A percentile compares a stretch with the other conserved stretches of the same genome.
These are phyloP conservation scores for Fusarium sp. DNA, from an alignment of 2,329 filamentous ascomycete species.

Conservation along the genomic window DNA sequence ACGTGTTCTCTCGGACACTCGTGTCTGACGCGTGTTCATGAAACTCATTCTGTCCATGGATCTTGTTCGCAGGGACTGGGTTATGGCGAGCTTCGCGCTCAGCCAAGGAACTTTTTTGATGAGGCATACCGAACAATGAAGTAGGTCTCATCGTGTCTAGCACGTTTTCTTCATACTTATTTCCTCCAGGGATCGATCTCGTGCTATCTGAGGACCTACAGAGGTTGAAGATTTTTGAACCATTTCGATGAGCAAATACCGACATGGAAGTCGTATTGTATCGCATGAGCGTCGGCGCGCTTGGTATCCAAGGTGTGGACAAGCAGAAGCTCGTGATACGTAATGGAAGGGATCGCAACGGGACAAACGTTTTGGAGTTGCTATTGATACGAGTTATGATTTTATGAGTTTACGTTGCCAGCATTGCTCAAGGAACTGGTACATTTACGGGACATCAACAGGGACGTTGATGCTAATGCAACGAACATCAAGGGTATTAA, in stretches of 20 bases:
- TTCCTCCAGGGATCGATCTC: background rate
- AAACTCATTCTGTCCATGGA: background rate
- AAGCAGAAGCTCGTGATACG: background rate
- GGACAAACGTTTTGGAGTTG: background rate
- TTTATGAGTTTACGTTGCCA: background rate
- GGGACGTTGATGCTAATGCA: background rate
- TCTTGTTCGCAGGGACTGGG: no score
- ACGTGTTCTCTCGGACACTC: no score
- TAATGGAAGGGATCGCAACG: background rate
- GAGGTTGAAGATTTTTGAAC: background rate
- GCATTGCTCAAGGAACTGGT: background rate
- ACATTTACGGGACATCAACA: background rate
- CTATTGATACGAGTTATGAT: background rate
- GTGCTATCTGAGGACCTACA: background rate
- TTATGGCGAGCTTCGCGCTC: no score
- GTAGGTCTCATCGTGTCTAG: background rate
- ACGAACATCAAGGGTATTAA: background rate
- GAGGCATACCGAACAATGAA: no score
- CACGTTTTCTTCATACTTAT: background rate
- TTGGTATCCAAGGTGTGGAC: background rate
- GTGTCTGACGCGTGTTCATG: background rate
- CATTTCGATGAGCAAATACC: background rate
- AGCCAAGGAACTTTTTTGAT: no score
- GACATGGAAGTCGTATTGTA: background rate
- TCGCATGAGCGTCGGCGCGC: background rate